Evolutionary conservation across 768 basidiomycete genomes (phyloP).

Genomic region (Dacryopinax primogenitus): DNA sequence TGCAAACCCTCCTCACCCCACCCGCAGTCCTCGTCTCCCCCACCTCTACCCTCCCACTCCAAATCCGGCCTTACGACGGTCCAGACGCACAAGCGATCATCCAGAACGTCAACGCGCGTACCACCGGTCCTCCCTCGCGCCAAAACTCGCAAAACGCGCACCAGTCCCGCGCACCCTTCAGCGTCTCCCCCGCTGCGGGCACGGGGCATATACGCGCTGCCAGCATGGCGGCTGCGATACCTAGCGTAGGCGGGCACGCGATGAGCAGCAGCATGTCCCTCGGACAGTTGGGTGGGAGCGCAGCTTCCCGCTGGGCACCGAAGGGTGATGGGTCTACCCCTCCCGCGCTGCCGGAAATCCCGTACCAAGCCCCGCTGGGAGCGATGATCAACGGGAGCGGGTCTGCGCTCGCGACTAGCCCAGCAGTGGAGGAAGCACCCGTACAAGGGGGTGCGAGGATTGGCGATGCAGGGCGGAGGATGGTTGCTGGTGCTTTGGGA

Average conservation of each 20-base stretch:
- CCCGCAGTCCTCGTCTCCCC: constrained; percentile 54
- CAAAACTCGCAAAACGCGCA: constrained; percentile 31
- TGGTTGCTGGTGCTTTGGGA: constrained; percentile 76
- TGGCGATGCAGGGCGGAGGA: constrained; percentile 78
- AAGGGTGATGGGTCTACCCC: neutral
- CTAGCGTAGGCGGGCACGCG: constrained; percentile 9
- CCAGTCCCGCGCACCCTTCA: constrained; percentile 26
- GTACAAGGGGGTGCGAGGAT: constrained; percentile 52
- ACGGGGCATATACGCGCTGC: constrained; percentile 10
- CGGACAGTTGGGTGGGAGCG: constrained; percentile 1
- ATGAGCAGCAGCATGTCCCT: neutral
- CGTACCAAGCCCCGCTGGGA: neutral
- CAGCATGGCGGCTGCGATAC: constrained; percentile 11
- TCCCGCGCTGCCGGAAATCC: constrained; percentile 7
- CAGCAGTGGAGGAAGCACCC: constrained; percentile 17
- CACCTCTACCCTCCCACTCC: constrained; percentile 39
- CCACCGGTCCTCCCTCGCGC: constrained; percentile 60
- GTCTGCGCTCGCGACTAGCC: neutral
- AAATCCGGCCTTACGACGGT: constrained; percentile 85
- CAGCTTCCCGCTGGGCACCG: constrained; percentile 4
- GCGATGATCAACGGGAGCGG: constrained; percentile 10
- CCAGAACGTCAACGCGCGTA: constrained; percentile 21
- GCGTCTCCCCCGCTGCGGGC: constrained; percentile 27
- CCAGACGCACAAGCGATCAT: constrained; percentile 65
- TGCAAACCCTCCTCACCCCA: constrained; percentile 73